Evolutionary conservation across 2,329 filamentous ascomycete genomes (phyloP).

Genomic region (Blumeriella jaapii): DNA sequence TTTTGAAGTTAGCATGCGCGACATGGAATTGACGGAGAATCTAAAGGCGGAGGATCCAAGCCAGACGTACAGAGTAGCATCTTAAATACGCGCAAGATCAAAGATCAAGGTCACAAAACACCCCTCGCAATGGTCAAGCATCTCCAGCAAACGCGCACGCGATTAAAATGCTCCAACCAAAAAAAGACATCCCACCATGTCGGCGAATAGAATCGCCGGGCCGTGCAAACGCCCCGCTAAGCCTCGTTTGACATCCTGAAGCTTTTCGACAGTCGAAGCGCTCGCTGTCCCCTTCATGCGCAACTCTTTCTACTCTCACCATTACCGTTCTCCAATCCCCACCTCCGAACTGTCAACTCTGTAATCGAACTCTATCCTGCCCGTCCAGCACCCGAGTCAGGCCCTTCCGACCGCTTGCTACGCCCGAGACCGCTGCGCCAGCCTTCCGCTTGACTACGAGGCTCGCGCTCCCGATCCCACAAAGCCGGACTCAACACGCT

Average conservation of each 20-base stretch:
- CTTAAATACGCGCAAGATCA: slow-evolving; percentile 11
- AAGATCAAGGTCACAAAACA: not conserved
- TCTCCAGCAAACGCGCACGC: not conserved
- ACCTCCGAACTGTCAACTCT: no score
- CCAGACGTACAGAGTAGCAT: slow-evolving; percentile 58
- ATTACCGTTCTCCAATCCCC: not conserved
- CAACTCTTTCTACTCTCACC: not conserved
- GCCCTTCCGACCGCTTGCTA: not conserved
- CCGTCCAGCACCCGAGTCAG: no score
- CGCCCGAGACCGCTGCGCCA: slow-evolving; percentile 2
- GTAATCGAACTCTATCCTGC: no score
- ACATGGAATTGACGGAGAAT: not conserved
- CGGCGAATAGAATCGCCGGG: slow-evolving; percentile 3
- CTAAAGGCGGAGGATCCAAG: not conserved
- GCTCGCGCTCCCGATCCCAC: not conserved
- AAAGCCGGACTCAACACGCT: not conserved
- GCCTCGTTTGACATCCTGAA: not conserved
- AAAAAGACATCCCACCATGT: slow-evolving; percentile 4
- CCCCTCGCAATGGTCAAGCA: slow-evolving; percentile 1
- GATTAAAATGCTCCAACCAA: not conserved
- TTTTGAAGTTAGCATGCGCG: slow-evolving; percentile 10
- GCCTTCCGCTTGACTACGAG: not conserved
- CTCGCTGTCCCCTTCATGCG: not conserved
- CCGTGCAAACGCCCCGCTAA: slow-evolving; percentile 1
- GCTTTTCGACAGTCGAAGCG: slow-evolving; percentile 3